Evolutionary conservation across 179 eudicot species (phyloP).

Genomic region (Actinidia chinensis): DNA sequence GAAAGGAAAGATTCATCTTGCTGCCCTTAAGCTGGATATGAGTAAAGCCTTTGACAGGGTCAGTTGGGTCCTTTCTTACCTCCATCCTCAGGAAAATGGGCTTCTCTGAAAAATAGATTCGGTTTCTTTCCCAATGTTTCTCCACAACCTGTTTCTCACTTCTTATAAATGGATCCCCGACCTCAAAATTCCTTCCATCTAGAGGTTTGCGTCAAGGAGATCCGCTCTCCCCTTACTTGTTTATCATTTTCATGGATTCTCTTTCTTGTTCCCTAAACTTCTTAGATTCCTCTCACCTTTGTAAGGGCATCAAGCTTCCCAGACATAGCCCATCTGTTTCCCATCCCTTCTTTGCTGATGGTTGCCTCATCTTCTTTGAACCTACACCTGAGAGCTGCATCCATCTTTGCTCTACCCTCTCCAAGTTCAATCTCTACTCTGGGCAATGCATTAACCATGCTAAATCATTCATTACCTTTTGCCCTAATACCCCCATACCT

Average conservation of each 20-base stretch:
- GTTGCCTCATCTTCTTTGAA: not conserved
- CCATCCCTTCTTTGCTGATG: not conserved
- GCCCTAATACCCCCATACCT: no score
- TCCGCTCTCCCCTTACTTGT: not conserved
- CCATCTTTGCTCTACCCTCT: not conserved
- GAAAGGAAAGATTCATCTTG: not conserved
- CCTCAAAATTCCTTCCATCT: not conserved
- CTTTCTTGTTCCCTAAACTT: not conserved
- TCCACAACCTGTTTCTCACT: not conserved
- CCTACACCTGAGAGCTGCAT: not conserved
- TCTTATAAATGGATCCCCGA: not conserved
- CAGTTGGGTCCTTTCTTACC: not conserved
- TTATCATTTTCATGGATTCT: not conserved
- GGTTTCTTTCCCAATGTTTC: not conserved
- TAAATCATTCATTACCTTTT: no score
- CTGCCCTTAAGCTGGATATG: not conserved
- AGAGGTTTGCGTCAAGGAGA: not conserved
- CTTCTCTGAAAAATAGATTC: not conserved
- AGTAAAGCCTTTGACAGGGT: not conserved
- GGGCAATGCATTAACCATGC: no score
- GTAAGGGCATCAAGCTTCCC: not conserved
- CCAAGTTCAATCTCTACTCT: no score
- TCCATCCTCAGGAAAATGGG: not conserved
- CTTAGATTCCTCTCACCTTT: no score
- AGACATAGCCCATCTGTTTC: not conserved